These are phyloP conservation scores for Thalassiosira ordinaria DNA, from an alignment of 352 stramenopile species.

Conservation along the genomic window DNA sequence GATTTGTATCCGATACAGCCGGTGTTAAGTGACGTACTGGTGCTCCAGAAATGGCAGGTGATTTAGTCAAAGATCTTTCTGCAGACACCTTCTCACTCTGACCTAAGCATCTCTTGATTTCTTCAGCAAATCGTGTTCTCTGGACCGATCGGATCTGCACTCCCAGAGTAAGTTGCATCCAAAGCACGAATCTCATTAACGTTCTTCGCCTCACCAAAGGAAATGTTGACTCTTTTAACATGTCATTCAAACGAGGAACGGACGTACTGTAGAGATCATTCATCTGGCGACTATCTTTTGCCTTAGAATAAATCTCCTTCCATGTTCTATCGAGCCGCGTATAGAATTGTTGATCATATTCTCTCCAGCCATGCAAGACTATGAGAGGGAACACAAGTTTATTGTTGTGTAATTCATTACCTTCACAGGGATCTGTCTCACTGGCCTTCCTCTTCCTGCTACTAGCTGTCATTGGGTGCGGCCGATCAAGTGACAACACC, in stretches of 20 bases:
- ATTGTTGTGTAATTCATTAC: slow-evolving; percentile 12
- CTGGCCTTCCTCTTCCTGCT: slow-evolving; percentile 28
- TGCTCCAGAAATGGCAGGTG: background rate
- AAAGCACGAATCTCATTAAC: slow-evolving; percentile 51
- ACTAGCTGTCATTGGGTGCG: background rate
- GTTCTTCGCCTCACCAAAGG: slow-evolving; percentile 38
- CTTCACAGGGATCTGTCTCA: slow-evolving; percentile 2
- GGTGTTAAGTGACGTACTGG: slow-evolving; percentile 1
- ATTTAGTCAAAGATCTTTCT: slow-evolving; percentile 2
- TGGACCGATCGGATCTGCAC: slow-evolving; percentile 44
- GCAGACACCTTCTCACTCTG: background rate
- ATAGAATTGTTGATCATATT: slow-evolving; percentile 39
- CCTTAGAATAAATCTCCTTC: slow-evolving; percentile 30
- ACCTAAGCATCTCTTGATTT: slow-evolving; percentile 28
- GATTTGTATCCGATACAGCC: slow-evolving; percentile 3
- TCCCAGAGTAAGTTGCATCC: slow-evolving; percentile 43
- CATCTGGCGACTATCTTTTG: slow-evolving; percentile 17
- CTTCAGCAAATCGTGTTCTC: slow-evolving; percentile 32
- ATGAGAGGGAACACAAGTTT: slow-evolving; percentile 23
- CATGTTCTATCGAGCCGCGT: slow-evolving; percentile 46
- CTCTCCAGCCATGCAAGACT: slow-evolving; percentile 43
- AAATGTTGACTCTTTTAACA: slow-evolving; percentile 23
- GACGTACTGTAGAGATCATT: slow-evolving; percentile 34
- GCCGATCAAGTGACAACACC: background rate
- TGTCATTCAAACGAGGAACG: slow-evolving; percentile 22